Percentiles rank a stretch among this genome's conserved stretches.
phyloP scores from a whole-genome alignment of 1,284 basidiomycete genomes.

The Leccinum solheimii region DNA sequence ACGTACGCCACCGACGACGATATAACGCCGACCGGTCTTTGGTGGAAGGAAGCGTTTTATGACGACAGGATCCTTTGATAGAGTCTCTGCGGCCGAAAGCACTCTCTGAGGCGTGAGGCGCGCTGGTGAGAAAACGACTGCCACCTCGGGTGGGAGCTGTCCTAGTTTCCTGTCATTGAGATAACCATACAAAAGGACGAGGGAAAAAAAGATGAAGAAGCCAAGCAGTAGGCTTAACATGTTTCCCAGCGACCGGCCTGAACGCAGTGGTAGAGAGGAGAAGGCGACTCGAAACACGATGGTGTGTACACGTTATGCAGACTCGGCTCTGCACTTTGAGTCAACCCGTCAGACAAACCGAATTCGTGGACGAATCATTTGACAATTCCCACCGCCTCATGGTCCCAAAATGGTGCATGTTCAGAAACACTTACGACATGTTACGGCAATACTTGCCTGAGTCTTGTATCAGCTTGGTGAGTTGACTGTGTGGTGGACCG shows the following conservation, averaged over 20 bases:
- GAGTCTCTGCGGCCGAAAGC: conserved; percentile 36
- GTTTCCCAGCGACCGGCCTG: not conserved
- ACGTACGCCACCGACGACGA: conserved; percentile 55
- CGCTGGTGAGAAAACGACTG: conserved; percentile 43
- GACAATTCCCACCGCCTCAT: not conserved
- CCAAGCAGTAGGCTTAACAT: conserved; percentile 19
- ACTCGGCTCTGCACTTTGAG: not conserved
- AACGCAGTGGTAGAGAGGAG: not conserved
- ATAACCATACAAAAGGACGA: conserved; percentile 44
- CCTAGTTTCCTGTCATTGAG: conserved; percentile 54
- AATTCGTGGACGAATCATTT: not conserved
- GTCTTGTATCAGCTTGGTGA: not conserved
- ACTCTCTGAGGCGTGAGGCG: conserved; percentile 46
- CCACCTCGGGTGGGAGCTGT: conserved; percentile 44
- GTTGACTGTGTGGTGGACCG: not conserved
- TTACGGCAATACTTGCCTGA: not conserved
- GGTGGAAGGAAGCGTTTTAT: conserved; percentile 42
- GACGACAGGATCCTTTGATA: conserved; percentile 37
- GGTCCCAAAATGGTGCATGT: not conserved
- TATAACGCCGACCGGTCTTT: conserved; percentile 56
- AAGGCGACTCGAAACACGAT: not conserved
- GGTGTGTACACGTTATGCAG: not conserved
- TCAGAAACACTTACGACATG: not conserved
- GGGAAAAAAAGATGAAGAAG: conserved; percentile 5
- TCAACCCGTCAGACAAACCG: not conserved